Conservation (phyloP, 306 rosid genomes). For the Malus sylvestris region DNA sequence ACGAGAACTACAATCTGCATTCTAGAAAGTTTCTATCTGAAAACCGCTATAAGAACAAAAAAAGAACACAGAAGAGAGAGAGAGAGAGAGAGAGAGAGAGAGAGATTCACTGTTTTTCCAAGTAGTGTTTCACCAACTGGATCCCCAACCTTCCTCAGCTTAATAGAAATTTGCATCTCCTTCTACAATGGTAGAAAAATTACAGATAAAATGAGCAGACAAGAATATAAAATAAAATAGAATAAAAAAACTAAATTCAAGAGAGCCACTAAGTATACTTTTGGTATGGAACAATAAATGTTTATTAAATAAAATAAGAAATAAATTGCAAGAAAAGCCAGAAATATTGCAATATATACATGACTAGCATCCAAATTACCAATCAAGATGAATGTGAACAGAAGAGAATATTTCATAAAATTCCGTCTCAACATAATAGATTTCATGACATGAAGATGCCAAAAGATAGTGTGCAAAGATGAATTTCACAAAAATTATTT, state of each 20-base stretch:
- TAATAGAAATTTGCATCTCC: slow-evolving; percentile 56
- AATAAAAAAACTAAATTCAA: neutral
- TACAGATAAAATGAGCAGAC: neutral
- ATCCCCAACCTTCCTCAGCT: slow-evolving; percentile 65
- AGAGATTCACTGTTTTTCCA: slow-evolving; percentile 78
- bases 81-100: slow-evolving; percentile 26
- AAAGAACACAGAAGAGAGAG: neutral
- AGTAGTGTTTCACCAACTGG: slow-evolving; percentile 66
- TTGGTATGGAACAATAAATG: neutral
- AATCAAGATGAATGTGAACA: neutral
- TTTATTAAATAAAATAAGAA: neutral
- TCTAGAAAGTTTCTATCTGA: neutral
- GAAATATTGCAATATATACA: neutral
- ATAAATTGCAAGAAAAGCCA: neutral
- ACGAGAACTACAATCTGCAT: neutral
- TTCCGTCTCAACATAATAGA: neutral
- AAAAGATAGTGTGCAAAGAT: neutral
- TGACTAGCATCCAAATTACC: neutral
- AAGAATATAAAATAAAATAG: neutral
- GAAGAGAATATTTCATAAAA: neutral
- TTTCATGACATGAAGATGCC: neutral
- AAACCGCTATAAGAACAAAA: neutral
- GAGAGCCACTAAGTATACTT: neutral
- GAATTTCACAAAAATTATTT: neutral
- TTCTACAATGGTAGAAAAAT: slow-evolving; percentile 39